A percentile compares a stretch with the other conserved stretches of the same genome.
Evolutionary conservation across 257 asterid genomes (phyloP).

Genomic region (Fraxinus cuspidata): DNA sequence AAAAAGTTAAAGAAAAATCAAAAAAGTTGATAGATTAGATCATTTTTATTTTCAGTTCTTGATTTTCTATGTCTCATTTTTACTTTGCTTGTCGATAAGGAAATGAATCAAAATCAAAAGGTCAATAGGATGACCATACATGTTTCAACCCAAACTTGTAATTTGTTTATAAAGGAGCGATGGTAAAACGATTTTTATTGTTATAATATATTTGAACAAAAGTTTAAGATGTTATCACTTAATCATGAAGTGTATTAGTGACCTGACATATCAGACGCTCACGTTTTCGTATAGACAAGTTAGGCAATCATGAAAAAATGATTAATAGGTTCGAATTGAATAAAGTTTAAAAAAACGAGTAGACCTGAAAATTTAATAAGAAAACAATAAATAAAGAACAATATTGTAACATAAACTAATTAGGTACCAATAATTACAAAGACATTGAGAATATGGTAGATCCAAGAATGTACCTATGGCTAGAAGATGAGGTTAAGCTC

Average conservation of each 20-base stretch:
- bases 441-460: background rate
- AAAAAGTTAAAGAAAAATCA: conserved; percentile 41
- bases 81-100: conserved; percentile 5
- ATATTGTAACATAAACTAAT: background rate
- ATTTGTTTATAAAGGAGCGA: background rate
- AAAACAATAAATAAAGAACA: background rate
- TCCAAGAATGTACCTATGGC: background rate
- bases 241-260: no score
- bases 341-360: background rate
- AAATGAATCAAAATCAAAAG: background rate
- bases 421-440: background rate
- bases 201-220: background rate
- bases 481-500: background rate
- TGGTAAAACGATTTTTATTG: no score
- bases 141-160: background rate
- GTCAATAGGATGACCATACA: background rate
- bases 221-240: background rate
- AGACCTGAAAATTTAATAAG: background rate
- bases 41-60: conserved; percentile 9
- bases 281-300: background rate
- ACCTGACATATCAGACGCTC: no score
- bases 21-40: conserved; percentile 28
- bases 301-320: background rate
- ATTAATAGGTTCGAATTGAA: background rate
- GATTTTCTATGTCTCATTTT: conserved; percentile 4